Base-by-base conservation (phyloP, 2,329 filamentous ascomycete genomes). In the Lasiodiplodia theobromae region DNA sequence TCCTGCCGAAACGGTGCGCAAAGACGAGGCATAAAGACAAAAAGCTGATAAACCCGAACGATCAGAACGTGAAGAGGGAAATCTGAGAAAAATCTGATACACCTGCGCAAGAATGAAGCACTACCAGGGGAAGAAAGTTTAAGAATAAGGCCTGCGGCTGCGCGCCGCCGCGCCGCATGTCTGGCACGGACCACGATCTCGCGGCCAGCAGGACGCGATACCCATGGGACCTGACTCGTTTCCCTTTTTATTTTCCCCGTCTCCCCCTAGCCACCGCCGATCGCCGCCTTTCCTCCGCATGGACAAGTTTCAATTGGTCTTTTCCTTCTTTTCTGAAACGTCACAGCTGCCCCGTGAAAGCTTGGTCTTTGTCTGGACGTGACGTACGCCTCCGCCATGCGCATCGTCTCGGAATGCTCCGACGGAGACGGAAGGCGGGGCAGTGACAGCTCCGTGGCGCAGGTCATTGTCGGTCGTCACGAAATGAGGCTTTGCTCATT, bases 281-380 rank as follows among this genome's bases (percentile, higher is more conserved):
- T 44, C 37, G 23, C 21, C 40, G 38, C 28, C 38, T 14, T 49
- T 16, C 10, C 23, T 56, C 28, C 28, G 28, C 28, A 18, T 38
- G 8, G 2, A 7, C 14, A 37, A 11, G 51, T 52, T 64, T 16
- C 23, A 49, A 53, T 64, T 64, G 44, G 31, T 49, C 56, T 25
- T 31, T 56, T 31, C 53, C 16, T 57, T 16, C 47, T 34, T 63
- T 52, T 64, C 47, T 52, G 60, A 64, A 64, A 64, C 44, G 47
- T 64, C 60, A 49, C 47, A 64, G 60, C 47, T 49, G 28, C 44
- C 60, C 44, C 12, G 23, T 25, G 11, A 63, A 64, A 51, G 60
- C 60, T 64, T 64, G 47, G 47, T 63, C 14, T 38, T 52, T 58
- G 40, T 51, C 40, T 14, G 14, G 7, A n/a, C 5, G 12, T 56